Evolutionary conservation across 2,329 filamentous ascomycete genomes (phyloP).

Genomic region (Rugonectria rugulosa): DNA sequence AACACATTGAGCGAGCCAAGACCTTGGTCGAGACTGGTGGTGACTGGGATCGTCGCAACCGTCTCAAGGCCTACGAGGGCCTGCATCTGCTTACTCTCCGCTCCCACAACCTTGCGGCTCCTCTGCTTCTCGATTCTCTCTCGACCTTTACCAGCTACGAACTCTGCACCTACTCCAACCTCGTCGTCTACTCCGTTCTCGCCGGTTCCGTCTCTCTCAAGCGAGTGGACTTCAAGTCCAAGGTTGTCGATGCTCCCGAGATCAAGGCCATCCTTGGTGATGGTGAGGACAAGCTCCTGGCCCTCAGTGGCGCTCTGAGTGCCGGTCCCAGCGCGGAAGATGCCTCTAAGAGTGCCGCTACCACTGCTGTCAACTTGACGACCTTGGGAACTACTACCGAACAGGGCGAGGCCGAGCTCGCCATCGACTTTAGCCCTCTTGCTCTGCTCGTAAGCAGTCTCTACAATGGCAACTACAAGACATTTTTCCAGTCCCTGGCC

Average conservation of each 20-base stretch:
- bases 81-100: conserved; percentile 91
- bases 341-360: conserved; percentile 57
- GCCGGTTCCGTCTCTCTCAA: conserved; percentile 94
- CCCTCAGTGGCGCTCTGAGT: conserved; percentile 80
- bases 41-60: conserved; percentile 98
- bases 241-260: conserved; percentile 97
- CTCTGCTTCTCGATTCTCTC: conserved; percentile 92
- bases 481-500: conserved; percentile 89
- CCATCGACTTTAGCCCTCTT: conserved; percentile 88
- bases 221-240: conserved; percentile 98
- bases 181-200: conserved; percentile 95
- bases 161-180: conserved; percentile 92
- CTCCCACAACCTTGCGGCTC: conserved; percentile 87
- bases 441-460: conserved; percentile 88
- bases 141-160: conserved; percentile 99
- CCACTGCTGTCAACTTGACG: conserved; percentile 85
- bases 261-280: conserved; percentile 96
- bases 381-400: conserved; percentile 77
- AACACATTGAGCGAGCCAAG: conserved; percentile 89
- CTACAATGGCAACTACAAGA: conserved; percentile 93
- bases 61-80: conserved; percentile 97
- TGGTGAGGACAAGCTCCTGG: conserved; percentile 85
- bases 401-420: conserved; percentile 78
- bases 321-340: conserved; percentile 84
- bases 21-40: conserved; percentile 91